Percentiles rank a stretch among this genome's conserved stretches.
Conservation (phyloP, 371 early-diverging fungal genomes). For the Mucor plumbeus region DNA sequence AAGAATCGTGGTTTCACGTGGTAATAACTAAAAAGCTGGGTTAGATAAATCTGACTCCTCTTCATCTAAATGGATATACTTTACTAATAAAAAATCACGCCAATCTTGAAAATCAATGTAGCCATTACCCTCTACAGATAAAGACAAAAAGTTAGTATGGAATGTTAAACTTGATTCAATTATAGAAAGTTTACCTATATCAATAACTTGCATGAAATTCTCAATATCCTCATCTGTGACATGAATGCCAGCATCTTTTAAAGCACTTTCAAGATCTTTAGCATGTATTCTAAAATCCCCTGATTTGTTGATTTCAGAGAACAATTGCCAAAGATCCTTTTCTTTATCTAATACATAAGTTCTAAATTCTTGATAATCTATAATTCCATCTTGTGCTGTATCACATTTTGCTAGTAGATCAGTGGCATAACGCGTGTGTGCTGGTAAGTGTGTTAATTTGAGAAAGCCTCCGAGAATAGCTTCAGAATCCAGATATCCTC, state of each 20-base stretch:
- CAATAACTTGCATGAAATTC: slow-evolving; percentile 72
- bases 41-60: background rate
- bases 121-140: slow-evolving; percentile 61
- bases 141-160: background rate
- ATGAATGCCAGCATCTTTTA: slow-evolving; percentile 67
- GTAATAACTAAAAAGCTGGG: slow-evolving; percentile 33
- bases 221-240: slow-evolving; percentile 66
- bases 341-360: slow-evolving; percentile 75
- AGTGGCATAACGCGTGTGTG: slow-evolving; percentile 52
- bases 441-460: slow-evolving; percentile 53
- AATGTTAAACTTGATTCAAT: too few species aligned
- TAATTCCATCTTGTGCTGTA: slow-evolving; percentile 64
- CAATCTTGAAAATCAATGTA: slow-evolving; percentile 77
- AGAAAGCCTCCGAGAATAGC: slow-evolving; percentile 56
- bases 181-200: slow-evolving; percentile 49
- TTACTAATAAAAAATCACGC: slow-evolving; percentile 78
- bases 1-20: slow-evolving; percentile 49
- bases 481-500: slow-evolving; percentile 54
- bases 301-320: slow-evolving; percentile 68
- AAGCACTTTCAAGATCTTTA: slow-evolving; percentile 57
- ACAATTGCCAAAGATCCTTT: slow-evolving; percentile 68
- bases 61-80: slow-evolving; percentile 14
- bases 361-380: slow-evolving; percentile 75
- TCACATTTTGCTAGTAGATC: slow-evolving; percentile 65
- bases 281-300: slow-evolving; percentile 68